Evolutionary conservation across 768 basidiomycete genomes (phyloP), one percentile per base, ranked within the genome.

Genomic region (Lentinula sp.): DNA sequence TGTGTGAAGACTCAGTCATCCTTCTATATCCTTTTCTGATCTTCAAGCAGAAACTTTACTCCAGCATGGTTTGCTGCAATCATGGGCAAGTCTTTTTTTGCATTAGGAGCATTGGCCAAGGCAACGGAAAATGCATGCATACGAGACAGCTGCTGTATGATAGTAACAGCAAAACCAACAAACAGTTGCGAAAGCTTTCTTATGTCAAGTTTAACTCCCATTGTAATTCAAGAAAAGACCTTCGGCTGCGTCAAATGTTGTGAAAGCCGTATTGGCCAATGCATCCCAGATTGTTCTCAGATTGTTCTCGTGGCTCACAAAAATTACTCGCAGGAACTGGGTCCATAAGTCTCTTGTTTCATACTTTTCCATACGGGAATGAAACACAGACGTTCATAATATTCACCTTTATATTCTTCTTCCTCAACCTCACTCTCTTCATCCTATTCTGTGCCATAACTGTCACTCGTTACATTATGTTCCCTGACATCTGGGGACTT

Each of bases 381-480:
- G 69, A 72, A 35, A 76, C 79, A 4, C 61, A 64, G 10, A 64
- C 74, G n/a, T 76, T 84, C 72, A 71, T 72, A 53, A 69, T 70
- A 53, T 62, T 83, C 50, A 74, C 78, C 32, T 73, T 83, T 35
- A 70, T 76, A 4, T 76, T 88, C 66, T 87, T 87, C 72, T 77
- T 85, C 68, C 70, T 88, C 61, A 84, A 87, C 67, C 73, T 86
- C 39, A 63, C 67, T 1, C 74, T 89, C 7, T 88, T 87, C 70
- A 60, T 78, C 21, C 31, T 80, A 23, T 82, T 88, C 70, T 75
- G 71, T 18, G 66, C 64, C 5, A 69, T 83, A 32, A 79, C 79
- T 34, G 58, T 76, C 5, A 72, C 76, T 3, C 81, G 86, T 57
- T 88, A 87, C 69, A 71, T 73, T 52, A 62, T 80, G 35, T 84